These are phyloP conservation scores for Rhodotorula toruloides DNA, from an alignment of 768 basidiomycete genomes.

Conservation along the genomic window DNA sequence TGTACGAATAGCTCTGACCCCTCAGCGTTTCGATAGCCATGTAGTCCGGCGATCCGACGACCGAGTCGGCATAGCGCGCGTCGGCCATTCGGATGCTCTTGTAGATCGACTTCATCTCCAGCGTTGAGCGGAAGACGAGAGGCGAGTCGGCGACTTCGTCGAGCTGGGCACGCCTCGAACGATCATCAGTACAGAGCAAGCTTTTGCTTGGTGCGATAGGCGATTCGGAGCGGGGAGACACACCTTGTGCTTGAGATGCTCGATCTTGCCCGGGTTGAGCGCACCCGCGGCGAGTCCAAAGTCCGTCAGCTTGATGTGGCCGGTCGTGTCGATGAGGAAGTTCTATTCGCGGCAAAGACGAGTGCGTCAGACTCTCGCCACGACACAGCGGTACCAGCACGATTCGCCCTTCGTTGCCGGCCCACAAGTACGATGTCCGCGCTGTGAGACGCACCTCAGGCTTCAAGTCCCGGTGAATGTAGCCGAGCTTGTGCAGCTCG, in stretches of 20 bases:
- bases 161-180: constrained; percentile 55
- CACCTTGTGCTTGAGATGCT: constrained; percentile 88
- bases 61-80: constrained; percentile 89
- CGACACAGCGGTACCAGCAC: no score
- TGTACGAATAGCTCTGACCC: constrained; percentile 89
- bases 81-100: constrained; percentile 84
- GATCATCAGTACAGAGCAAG: background rate
- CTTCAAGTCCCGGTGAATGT: constrained; percentile 96
- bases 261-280: constrained; percentile 86
- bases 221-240: constrained; percentile 16
- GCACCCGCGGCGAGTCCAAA: constrained; percentile 97
- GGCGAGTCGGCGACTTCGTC: constrained; percentile 95
- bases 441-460: constrained; percentile 66
- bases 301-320: constrained; percentile 96
- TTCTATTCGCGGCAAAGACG: no score
- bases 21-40: constrained; percentile 80
- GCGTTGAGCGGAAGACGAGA: constrained; percentile 79
- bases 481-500: constrained; percentile 93
- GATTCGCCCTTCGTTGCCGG: no score
- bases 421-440: background rate
- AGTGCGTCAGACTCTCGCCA: no score
- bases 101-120: constrained; percentile 91
- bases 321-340: constrained; percentile 89
- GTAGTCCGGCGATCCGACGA: constrained; percentile 97
- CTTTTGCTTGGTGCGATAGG: background rate